These are phyloP conservation scores for Leishmania arabica DNA, from an alignment of 208 protist genomes.

Conservation along the genomic window DNA sequence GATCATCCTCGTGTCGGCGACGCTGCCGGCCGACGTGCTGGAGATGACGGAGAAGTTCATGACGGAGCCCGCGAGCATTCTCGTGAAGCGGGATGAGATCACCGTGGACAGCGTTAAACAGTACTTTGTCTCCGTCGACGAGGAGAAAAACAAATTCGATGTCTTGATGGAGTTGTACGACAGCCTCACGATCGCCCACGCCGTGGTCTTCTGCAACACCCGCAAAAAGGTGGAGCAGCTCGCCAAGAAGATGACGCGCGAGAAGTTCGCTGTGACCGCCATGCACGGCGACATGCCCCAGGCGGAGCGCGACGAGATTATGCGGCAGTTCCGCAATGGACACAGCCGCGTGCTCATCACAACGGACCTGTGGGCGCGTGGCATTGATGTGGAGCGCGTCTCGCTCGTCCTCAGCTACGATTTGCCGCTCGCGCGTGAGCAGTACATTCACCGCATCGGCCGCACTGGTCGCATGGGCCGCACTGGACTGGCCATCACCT, in stretches of 20 bases:
- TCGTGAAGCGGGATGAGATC: conserved; percentile 99
- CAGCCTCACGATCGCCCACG: conserved; percentile 97
- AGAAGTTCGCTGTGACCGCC: conserved; percentile 96
- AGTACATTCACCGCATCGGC: conserved; percentile 97
- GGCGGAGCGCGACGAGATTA: conserved; percentile 98
- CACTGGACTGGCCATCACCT: conserved; percentile 99
- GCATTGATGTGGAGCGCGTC: conserved; percentile 97
- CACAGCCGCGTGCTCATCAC: conserved; percentile 98
- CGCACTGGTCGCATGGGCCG: conserved; percentile 97
- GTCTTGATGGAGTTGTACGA: conserved; percentile 99
- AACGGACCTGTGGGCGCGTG: conserved; percentile 97
- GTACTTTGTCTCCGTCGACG: conserved; percentile 98
- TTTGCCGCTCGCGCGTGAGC: conserved; percentile 92
- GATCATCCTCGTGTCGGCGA: conserved; percentile 91
- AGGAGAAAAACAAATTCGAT: conserved; percentile 99
- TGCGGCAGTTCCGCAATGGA: conserved; percentile 97
- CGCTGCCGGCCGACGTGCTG: conserved; percentile 88
- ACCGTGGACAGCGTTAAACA: conserved; percentile 98
- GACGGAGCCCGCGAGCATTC: conserved; percentile 97
- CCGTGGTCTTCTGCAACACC: conserved; percentile 99
- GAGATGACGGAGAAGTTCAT: conserved; percentile 98
- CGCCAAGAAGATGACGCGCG: conserved; percentile 95
- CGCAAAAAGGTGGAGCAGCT: conserved; percentile 99
- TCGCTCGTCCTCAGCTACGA: conserved; percentile 99
- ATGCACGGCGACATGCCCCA: conserved; percentile 99